Base-by-base conservation (phyloP, 495 filamentous ascomycete genomes). In the Barbatosphaeria neglecta region DNA sequence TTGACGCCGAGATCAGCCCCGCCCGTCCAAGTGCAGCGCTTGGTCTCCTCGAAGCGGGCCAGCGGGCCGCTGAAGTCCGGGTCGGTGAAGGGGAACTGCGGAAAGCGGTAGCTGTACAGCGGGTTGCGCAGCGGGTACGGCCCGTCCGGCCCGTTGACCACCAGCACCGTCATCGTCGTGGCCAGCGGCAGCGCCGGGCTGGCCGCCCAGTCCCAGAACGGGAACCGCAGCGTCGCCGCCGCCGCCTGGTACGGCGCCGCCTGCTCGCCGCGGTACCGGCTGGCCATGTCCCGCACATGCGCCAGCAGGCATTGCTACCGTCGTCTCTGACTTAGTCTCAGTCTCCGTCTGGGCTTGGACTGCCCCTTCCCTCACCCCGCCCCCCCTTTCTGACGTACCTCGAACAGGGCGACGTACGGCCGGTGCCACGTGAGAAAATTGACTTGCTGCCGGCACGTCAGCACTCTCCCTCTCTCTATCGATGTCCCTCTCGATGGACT, bases 141-240 rank as follows among this genome's bases (percentile, higher is more conserved):
- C 0, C 66, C 66, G 7, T 25, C 22, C 3, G 65, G 59, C 2
- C 58, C 57, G 16, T 52, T 61, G 8, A 70, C 53, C 1, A 57
- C 67, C 45, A 67, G 47, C 31, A 55, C 64, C 33, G 45, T 27
- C 15, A 25, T 18, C n/a, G 46, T 55, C 17, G 46, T 56, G 16
- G 61, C 60, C 0, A 38, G 41, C 10, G 66, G 67, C 7, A 70
- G 49, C 6, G 19, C 46, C 1, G 59, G 22, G 13, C 62, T 50
- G 4, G 52, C 24, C 2, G 58, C 64, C 65, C 68, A 70, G 53
- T 69, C 67, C 64, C 68, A 71, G 54, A 59, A 70, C 3, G 66
- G 67, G 18, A 63, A 54, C 7, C 66, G 57, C 13, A 69, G 52
- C 3, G 50, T 57, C 22, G 59, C 47, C 1, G 63, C 65, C 2